Base-by-base conservation (phyloP, 2,329 filamentous ascomycete genomes). In the Ascochyta clinopodiicola region DNA sequence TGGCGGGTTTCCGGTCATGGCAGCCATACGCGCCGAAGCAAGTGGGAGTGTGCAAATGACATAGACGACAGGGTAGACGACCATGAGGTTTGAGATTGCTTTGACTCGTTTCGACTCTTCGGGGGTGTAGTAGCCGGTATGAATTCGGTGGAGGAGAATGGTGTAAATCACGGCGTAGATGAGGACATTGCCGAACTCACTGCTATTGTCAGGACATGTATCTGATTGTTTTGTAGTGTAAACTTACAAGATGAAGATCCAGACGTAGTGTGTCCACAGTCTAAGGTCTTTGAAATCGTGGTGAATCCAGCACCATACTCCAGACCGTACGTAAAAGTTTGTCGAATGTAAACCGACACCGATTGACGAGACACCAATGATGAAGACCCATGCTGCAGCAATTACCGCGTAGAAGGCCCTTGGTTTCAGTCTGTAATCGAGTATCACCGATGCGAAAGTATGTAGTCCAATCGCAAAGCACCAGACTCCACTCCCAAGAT, bases 31-130 rank as follows among this genome's bases (percentile, higher is more conserved):
- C 13, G 86, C 86, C 0, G 84, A 79, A 4, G 87, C 86, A 0
- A 91, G 78, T 0, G 88, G 88, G 0, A 87, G 79, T 0, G 88
- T 90, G 67, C 88, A 88, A n/a, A 88, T 63, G 6, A 89, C 80
- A 69, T 90, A 90, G 59, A 90, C 86, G 61, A 88, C 67, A 0
- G 88, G 88, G 57, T 91, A 91, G 7, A 88, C 79, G 27, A 89
- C 77, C 82, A 85, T 84, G 59, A 89, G 86, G 8, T 84, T 78
- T 6, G 80, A 75, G 38, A 81, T 79, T 24, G 73, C 65, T 39
- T 71, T 68, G 19, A 76, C 77, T 25, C 74, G 72, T 27, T 69
- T 61, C 24, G 72, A 72, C 44, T 74, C 68, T 7, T 59, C 62
- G 3, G 63, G 48, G 6, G 65, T 73, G 49, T 74, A 77, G 62